Evolutionary conservation across 306 rosid genomes (phyloP), one percentile per base, ranked within the genome.

Genomic region (Quillaja saponaria): DNA sequence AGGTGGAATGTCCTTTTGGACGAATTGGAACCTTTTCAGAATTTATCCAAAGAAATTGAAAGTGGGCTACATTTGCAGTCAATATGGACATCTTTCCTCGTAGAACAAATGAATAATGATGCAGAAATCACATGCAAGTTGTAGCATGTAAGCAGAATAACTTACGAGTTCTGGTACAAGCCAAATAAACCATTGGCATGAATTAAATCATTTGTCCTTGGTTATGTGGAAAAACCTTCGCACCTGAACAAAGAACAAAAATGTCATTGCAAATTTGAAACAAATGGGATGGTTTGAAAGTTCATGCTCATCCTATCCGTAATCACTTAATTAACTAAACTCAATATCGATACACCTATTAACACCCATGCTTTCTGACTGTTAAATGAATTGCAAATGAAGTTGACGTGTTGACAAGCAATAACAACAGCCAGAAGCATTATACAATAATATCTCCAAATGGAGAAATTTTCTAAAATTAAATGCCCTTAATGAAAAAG

Each of bases 181-280:
- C 87, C 81, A 76, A 89, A 94, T 63, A 89, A 80, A 18, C 79
- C 90, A 75, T 67, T 83, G 48, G 87, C 95, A 71, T 94, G 99
- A 64, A 94, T 85, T 42, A 94, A 70, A 78, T 94, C 99, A 47
- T 89, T 87, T n/a, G 96, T 84, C 82, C 97, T 94, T 34, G 96
- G 99, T 78, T 94, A 89, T 20, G 99, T 94, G 47, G 99, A 94
- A 80, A 94, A 89, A 78, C 99, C 97, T 79, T 94, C 99, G 71
- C 99, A 87, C 99, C 99, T 94, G 81, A 55, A 73, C 44, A 80
- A 72, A 65, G 57, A 66, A 69, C 55, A 60, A 51, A 10, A 51
- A 66, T 13, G 58, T 63, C 49, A 60, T 39, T 39, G 20, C 8
- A 68, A 51, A 58, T 61, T 40, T 44, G 13, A 34, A 34, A 40